These are phyloP conservation scores for Dorcoceras hygrometricum DNA, from an alignment of 257 asterid genomes.

Conservation along the genomic window DNA sequence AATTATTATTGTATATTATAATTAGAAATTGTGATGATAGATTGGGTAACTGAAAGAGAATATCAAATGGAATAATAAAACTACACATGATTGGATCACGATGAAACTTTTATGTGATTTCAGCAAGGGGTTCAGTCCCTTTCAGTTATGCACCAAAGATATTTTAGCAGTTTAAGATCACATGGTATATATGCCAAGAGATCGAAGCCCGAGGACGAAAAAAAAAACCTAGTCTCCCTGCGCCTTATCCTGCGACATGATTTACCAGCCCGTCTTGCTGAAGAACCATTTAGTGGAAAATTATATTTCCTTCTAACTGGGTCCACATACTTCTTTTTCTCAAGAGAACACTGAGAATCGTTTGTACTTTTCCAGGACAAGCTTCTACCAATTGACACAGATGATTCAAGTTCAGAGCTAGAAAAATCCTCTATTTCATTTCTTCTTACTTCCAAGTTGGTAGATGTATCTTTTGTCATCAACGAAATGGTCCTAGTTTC, in stretches of 20 bases:
- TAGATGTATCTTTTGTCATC: constrained; percentile 34
- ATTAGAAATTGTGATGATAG: not conserved
- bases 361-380: constrained; percentile 83
- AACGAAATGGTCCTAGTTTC: constrained; percentile 36
- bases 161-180: not conserved
- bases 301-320: constrained; percentile 57
- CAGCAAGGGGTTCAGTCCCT: not conserved
- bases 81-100: not conserved
- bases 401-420: constrained; percentile 72
- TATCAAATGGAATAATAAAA: not conserved
- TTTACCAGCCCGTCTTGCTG: constrained; percentile 67
- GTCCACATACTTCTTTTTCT: constrained; percentile 55
- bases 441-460: constrained; percentile 36
- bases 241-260: constrained; percentile 83
- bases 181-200: not conserved
- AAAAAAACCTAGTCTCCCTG: constrained; percentile 63
- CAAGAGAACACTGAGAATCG: constrained; percentile 49
- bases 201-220: constrained; percentile 20
- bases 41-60: constrained; percentile 6
- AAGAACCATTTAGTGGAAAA: constrained; percentile 50
- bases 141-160: not conserved
- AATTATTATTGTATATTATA: constrained; percentile 4
- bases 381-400: constrained; percentile 67
- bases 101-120: not conserved
- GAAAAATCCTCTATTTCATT: constrained; percentile 53